Evolutionary conservation across 140 eudicot genomes (phyloP), one percentile per base, ranked within the genome.

Genomic region (Stevia rebaudiana): DNA sequence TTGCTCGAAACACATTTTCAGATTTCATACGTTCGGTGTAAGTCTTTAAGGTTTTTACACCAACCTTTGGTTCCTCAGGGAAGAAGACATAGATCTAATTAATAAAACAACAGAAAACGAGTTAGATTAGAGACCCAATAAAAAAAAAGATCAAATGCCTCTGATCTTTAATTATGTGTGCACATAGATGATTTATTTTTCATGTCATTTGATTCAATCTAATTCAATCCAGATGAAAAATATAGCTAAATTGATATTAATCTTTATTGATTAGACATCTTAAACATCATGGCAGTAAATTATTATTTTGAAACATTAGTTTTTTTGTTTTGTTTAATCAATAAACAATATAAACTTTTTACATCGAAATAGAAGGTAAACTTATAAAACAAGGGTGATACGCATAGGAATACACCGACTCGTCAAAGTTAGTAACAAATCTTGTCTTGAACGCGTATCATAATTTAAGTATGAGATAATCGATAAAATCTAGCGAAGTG

Each of bases 41-140:
- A 25, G 84, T 81, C 83, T 87, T 87, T 81, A 90, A 74, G 5
- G 88, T 86, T 79, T 87, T 84, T 4, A 87, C 95, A 63, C 97
- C 97, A 69, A 90, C 95, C 70, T 86, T 90, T 19, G 78, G 69
- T 44, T 87, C 94, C 64, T 90, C 97, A 0, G 94, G 97, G 63
- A 78, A 90, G 80, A 90, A 90, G 17, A 87, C 86, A 47, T 84
- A 90, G 47, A 90, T 84, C 97, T 90, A 83, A 52, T 52, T 56
- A 37, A 47, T 52, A 54, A 15, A 40, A 53, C 21, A 64, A 11
- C 44, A 46, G 0, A 24, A 18, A 18, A 11, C 10, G 22, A 65
- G 55, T 50, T 7, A 3, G 36, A 51, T 18, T 0, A 31, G 21
- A 51, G 58, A 52, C 16, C 11, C 36, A 22, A 8, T 6, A 17